Conservation (phyloP, 2,329 filamentous ascomycete species). For the Fusarium pseudonygamai region DNA sequence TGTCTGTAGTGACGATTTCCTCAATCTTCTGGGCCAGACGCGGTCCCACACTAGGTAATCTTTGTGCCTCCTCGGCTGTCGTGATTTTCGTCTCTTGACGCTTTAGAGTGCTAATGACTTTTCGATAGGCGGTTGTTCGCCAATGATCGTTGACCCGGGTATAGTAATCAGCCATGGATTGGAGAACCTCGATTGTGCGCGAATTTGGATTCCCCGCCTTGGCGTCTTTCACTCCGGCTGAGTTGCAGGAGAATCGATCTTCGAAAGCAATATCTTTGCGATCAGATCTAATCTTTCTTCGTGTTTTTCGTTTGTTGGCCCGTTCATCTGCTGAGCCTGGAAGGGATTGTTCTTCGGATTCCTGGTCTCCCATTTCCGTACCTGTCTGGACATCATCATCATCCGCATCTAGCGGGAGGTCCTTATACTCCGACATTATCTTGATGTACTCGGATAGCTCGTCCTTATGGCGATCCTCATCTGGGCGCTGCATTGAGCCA, state of each 20-base stretch:
- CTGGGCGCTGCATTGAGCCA: not conserved
- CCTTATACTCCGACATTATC: conserved; percentile 66
- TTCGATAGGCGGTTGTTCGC: conserved; percentile 79
- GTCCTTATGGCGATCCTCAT: conserved; percentile 50
- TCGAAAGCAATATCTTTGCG: conserved; percentile 51
- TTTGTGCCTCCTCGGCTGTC: conserved; percentile 74
- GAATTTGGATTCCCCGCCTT: conserved; percentile 72
- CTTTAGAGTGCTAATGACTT: conserved; percentile 77
- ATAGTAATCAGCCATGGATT: conserved; percentile 84
- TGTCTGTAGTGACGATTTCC: conserved; percentile 82
- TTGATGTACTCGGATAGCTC: conserved; percentile 72
- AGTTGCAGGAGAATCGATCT: conserved; percentile 65
- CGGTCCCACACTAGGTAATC: conserved; percentile 74
- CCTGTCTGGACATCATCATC: conserved; percentile 55
- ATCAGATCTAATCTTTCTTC: conserved; percentile 28
- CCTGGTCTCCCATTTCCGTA: conserved; percentile 20
- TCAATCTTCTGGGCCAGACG: conserved; percentile 86
- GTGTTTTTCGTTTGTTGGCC: conserved; percentile 25
- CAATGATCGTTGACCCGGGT: conserved; percentile 78
- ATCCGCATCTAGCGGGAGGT: conserved; percentile 65
- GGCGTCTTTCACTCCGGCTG: conserved; percentile 57
- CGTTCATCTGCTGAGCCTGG: conserved; percentile 40
- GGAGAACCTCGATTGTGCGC: conserved; percentile 78
- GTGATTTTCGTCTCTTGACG: conserved; percentile 70
- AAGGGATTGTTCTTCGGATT: conserved; percentile 18